phyloP scores from a whole-genome alignment of 2,329 filamentous ascomycete genomes.

The Colletotrichum spaethianum region DNA sequence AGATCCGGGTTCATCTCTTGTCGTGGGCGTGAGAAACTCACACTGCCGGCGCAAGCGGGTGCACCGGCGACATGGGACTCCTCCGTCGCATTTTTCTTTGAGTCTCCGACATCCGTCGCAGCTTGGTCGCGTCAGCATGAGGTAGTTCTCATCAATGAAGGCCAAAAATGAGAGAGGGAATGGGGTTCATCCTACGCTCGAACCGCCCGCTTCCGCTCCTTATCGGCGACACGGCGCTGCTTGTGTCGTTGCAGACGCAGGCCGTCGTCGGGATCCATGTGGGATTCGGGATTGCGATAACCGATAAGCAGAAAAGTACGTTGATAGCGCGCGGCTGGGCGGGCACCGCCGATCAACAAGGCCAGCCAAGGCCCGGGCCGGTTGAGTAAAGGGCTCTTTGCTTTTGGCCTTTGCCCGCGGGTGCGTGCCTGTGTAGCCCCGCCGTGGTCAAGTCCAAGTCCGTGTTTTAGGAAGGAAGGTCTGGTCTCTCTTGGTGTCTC shows the following conservation, averaged over 20 bases:
- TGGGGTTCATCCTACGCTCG: slow-evolving; percentile 44
- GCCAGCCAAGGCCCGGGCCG: slow-evolving; percentile 34
- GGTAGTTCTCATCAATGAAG: not conserved
- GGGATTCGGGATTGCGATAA: slow-evolving; percentile 25
- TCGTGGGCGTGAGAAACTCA: slow-evolving; percentile 58
- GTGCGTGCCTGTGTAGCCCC: not conserved
- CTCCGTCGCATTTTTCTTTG: slow-evolving; percentile 71
- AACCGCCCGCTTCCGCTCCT: slow-evolving; percentile 48
- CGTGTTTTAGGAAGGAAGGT: slow-evolving; percentile 12
- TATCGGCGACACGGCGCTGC: slow-evolving; percentile 45
- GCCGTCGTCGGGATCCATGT: slow-evolving; percentile 40
- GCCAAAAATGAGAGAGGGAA: not conserved
- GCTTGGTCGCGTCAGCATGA: slow-evolving; percentile 51
- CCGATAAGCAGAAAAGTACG: slow-evolving; percentile 23
- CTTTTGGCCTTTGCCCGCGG: not conserved
- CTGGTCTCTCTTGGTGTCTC: not conserved
- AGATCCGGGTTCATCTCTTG: slow-evolving; percentile 46
- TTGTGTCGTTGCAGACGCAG: slow-evolving; percentile 43
- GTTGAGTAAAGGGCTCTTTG: slow-evolving; percentile 9
- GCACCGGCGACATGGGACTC: slow-evolving; percentile 67
- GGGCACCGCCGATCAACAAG: slow-evolving; percentile 24
- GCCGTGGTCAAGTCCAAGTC: slow-evolving; percentile 1
- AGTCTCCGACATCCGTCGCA: slow-evolving; percentile 68
- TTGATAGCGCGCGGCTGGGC: slow-evolving; percentile 18
- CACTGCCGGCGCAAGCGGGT: slow-evolving; percentile 65